Evolutionary conservation across 352 stramenopile genomes (phyloP), one percentile per base, ranked within the genome.

Genomic region (Blastocystis sp.): DNA sequence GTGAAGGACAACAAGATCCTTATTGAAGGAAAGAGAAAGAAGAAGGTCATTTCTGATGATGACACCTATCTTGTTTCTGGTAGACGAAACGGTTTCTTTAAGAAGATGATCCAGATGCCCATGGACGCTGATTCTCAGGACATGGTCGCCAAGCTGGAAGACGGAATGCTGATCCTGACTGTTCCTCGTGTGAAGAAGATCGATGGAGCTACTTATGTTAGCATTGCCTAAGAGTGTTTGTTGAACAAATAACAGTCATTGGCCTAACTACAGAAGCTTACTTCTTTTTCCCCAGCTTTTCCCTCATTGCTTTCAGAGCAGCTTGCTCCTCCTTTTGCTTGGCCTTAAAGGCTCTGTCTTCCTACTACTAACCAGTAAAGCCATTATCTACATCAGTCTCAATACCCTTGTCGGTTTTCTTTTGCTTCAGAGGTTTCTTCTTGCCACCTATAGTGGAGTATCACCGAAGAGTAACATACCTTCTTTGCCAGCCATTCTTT

Each of bases 21-120:
- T n/a, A 88, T 88, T 20, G 77, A 88, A 29, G 77, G 77, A 54
- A 88, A 88, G 56, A 79, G 77, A 79, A 88, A 88, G 55, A 88
- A 69, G 63, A 88, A 88, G 77, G 77, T 88, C n/a, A 50, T 88
- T n/a, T 63, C 41, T 47, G n/a, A 13, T 13, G 66, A 88, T 29
- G 77, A 88, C 47, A 43, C 34, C 9, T 88, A 77, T 64, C 77
- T 88, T n/a, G 54, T 88, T 77, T 9, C 13, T 11, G 53, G 70
- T 29, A 61, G 77, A 61, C 45, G 62, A 13, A 79, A 76, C 39
- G 77, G 77, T 41, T 20, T 79, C 13, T 88, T 88, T 59, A 88
- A 79, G 50, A 61, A 64, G 29, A 61, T 88, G 62, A 9, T 88
- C 8, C 20, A 88, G 26, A 39, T 88, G 3, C 77, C 77, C 13